Evolutionary conservation across 169 alveolate genomes (phyloP).

Genomic region (Cyclospora cayetanensis): DNA sequence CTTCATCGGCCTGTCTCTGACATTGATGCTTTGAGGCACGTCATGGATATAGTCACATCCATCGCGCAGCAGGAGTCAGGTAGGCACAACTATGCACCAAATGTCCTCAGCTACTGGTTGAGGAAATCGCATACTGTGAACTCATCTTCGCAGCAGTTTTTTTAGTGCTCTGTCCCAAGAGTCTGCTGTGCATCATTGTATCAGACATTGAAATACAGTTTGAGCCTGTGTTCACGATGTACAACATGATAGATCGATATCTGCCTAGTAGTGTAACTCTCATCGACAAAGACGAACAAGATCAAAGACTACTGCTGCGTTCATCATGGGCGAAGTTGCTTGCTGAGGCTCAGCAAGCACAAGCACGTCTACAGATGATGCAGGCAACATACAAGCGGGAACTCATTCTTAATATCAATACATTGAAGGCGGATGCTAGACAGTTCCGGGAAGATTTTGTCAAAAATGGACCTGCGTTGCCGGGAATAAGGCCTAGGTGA

Average conservation of each 20-base stretch:
- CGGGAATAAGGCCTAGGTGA: conserved; percentile 87
- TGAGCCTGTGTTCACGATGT: conserved; percentile 93
- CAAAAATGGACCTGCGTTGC: conserved; percentile 94
- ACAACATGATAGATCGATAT: conserved; percentile 89
- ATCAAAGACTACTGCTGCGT: conserved; percentile 88
- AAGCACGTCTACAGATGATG: conserved; percentile 86
- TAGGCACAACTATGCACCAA: neutral
- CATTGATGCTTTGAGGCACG: conserved; percentile 91
- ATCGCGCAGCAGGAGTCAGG: conserved; percentile 82
- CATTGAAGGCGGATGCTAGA: conserved; percentile 87
- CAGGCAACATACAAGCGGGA: conserved; percentile 87
- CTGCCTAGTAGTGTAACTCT: conserved; percentile 80
- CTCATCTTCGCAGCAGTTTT: no score
- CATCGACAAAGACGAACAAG: conserved; percentile 93
- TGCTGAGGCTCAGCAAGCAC: conserved; percentile 85
- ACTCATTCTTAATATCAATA: conserved; percentile 88
- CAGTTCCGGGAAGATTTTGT: conserved; percentile 93
- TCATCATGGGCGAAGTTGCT: conserved; percentile 91
- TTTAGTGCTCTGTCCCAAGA: no score
- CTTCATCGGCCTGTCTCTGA: conserved; percentile 85
- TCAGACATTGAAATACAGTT: conserved; percentile 92
- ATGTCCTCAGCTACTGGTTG: no score
- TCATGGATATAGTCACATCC: conserved; percentile 92
- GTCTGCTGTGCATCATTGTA: no score
- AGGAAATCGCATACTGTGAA: no score